Evolutionary conservation across 306 rosid genomes (phyloP).

Genomic region (Urtica urens): DNA sequence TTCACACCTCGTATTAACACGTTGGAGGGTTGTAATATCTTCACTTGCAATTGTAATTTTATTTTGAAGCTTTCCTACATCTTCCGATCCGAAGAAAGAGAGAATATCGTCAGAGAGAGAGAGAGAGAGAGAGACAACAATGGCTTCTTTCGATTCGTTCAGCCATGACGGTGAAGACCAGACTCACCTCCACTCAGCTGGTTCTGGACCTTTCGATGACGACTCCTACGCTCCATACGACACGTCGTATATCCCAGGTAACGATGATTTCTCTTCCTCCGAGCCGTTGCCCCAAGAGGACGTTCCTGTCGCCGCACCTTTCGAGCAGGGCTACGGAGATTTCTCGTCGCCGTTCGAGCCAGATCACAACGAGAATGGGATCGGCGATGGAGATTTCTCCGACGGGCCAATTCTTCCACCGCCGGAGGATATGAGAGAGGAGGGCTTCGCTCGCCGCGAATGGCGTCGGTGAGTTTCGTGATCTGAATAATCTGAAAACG

Average conservation of each 20-base stretch:
- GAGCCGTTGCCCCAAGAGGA: slow-evolving; percentile 24
- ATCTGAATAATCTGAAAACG: not conserved
- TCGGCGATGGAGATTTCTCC: slow-evolving; percentile 22
- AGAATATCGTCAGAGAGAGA: not conserved
- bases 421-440: slow-evolving; percentile 61
- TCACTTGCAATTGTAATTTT: too few species aligned
- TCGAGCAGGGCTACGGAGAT: slow-evolving; percentile 29
- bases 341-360: slow-evolving; percentile 47
- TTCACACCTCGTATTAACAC: too few species aligned
- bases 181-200: slow-evolving; percentile 19
- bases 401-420: slow-evolving; percentile 60
- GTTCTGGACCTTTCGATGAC: slow-evolving; percentile 32
- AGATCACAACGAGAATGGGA: not conserved
- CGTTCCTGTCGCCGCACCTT: not conserved
- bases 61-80: too few species aligned
- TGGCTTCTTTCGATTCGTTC: slow-evolving; percentile 61
- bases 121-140: not conserved
- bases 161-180: slow-evolving; percentile 28
- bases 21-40: too few species aligned
- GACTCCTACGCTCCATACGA: slow-evolving; percentile 31
- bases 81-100: too few species aligned
- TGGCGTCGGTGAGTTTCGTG: slow-evolving; percentile 63
- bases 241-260: slow-evolving; percentile 17
- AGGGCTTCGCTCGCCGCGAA: slow-evolving; percentile 63
- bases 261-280: slow-evolving; percentile 18